These are phyloP conservation scores for Candida pini DNA, from an alignment of 805 yeast species.

Conservation along the genomic window DNA sequence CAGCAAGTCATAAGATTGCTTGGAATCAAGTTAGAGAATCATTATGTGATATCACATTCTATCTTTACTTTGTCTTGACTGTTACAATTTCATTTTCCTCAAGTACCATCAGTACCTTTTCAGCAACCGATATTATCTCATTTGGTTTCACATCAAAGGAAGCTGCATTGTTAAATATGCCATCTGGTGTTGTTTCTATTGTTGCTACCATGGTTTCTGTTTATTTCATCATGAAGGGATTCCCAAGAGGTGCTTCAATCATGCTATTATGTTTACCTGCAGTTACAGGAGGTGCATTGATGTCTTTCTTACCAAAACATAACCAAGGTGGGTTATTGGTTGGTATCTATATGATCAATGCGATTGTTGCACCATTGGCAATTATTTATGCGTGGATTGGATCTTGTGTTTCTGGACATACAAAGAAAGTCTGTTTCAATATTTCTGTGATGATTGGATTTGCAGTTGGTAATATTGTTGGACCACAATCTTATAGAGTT, in stretches of 20 bases:
- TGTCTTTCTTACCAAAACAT: constrained; percentile 25
- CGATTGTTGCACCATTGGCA: constrained; percentile 29
- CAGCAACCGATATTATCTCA: constrained; percentile 45
- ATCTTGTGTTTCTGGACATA: constrained; percentile 58
- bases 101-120: constrained; percentile 48
- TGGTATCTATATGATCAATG: constrained; percentile 22
- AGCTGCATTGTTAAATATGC: constrained; percentile 49
- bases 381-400: constrained; percentile 57
- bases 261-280: constrained; percentile 37
- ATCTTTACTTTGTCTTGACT: constrained; percentile 43
- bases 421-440: constrained; percentile 50
- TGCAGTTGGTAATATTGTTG: constrained; percentile 50
- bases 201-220: constrained; percentile 29
- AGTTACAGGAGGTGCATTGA: constrained; percentile 41
- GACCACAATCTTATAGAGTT: constrained; percentile 56
- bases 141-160: constrained; percentile 42
- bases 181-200: constrained; percentile 48
- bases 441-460: constrained; percentile 52
- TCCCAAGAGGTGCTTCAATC: constrained; percentile 15
- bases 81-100: constrained; percentile 44
- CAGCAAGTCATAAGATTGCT: constrained; percentile 43
- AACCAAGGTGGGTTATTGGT: constrained; percentile 26
- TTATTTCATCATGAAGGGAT: constrained; percentile 14
- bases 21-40: constrained; percentile 41
- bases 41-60: constrained; percentile 41